Base-by-base conservation (phyloP, 106 monocot species). In the Hemerocallis citrina region DNA sequence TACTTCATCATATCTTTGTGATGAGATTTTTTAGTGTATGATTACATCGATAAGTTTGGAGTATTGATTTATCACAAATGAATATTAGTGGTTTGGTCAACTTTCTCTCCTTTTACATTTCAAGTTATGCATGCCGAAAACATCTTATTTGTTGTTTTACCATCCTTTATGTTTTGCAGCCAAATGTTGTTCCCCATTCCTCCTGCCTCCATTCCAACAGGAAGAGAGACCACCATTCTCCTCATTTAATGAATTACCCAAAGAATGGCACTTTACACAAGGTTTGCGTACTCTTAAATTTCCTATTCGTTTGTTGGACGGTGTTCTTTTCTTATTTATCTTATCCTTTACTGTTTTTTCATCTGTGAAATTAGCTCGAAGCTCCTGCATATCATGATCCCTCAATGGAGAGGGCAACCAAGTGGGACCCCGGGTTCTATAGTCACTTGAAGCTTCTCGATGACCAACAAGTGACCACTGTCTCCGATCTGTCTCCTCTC, bases 371-470 rank as follows among this genome's bases (percentile, higher is more conserved):
- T 77, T 72, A 85, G 84, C 44, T 48, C 43, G 85, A 72, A 61
- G 72, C 52, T 42, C 74, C 66, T n/a, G 39, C 60, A 25, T 64
- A 79, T 27, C 61, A 69, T 1, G 57, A 81, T 69, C 68, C 32
- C 48, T 62, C 73, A 27, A 78, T 77, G 61, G 92, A 92, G 81
- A 74, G 64, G 30, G 81, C 78, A 48, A 92, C 92, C 0, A 88
- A 92, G 44, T 88, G 88, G 92, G 81, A 88, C 59, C 78, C 74
- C 41, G 75, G 69, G 6, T 75, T 82, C 35, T 82, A 82, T 52
- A 60, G 61, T 49, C 62, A 67, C 24, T 33, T 74, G 28, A 75
- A 74, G 65, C 61, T 79, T 71, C 69, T 68, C 4, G 92, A 84
- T 48, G 71, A 87, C 46, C 74, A 78, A 43, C 63, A 79, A 57